Evolutionary conservation across 345 rosid genomes (phyloP), one percentile per base, ranked within the genome.

Genomic region (Schrenkiella parvula): DNA sequence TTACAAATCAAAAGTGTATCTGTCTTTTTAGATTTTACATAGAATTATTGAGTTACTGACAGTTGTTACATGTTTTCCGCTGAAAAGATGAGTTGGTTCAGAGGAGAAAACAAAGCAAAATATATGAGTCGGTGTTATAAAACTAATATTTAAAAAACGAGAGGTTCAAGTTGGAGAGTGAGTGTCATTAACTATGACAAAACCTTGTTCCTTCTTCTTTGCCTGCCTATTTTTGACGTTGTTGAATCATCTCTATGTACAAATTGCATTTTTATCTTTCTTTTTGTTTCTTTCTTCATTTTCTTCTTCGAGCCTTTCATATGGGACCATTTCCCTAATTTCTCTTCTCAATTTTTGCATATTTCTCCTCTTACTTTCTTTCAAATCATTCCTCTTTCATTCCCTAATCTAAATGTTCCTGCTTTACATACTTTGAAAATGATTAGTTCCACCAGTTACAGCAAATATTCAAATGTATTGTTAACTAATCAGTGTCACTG

Each of bases 131-230:
- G 18, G 62, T 22, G n/a, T 3, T 2, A 66, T 9, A 8, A 21
- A 43, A 29, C n/a, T 48, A 48, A 48, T 22, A 48, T 3, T 58
- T 21, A 28, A 21, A 54, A 55, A n/a, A 8, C 1, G 43, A 22
- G 44, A 56, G 35, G 61, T 68, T 57, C 73, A 74, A 67, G 73
- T 66, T 59, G 63, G 78, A 51, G 55, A 59, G 55, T 50, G 62
- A 74, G 63, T 66, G 74, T 68, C 70, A 68, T 74, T 75, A 75
- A 68, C 64, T 75, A 42, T 75, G 79, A 75, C 48, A 75, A 68
- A 61, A 70, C 35, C 79, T 25, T 11, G 70, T 75, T 75, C 70
- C 74, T 32, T 68, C 69, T 75, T 42, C 57, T 42, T 62, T 68
- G 70, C 70, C n/a, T 61, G 50, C 64, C 70, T 61, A 64, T 60